Evolutionary conservation across 257 asterid species (phyloP).

Genomic region (Plantago elongata): DNA sequence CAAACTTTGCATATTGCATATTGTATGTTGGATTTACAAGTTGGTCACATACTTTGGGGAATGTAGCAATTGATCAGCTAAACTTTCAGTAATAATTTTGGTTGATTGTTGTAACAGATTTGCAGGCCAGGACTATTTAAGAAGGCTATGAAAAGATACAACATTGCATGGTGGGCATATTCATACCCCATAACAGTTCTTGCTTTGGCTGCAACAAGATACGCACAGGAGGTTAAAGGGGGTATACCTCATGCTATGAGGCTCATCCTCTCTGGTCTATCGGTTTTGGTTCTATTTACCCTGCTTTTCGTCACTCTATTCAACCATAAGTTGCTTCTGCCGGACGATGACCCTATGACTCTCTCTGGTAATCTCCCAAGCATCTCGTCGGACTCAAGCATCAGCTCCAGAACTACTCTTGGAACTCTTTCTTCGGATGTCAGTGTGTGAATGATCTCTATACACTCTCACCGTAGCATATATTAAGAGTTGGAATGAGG

Average conservation of each 20-base stretch:
- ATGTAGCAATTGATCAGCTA: too few species aligned
- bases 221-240: conserved; percentile 46
- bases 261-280: conserved; percentile 33
- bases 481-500: too few species aligned
- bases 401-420: too few species aligned
- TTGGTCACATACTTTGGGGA: too few species aligned
- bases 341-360: conserved; percentile 33
- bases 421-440: too few species aligned
- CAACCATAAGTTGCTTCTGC: conserved; percentile 34
- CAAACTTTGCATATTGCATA: too few species aligned
- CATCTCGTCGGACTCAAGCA: background rate
- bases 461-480: too few species aligned
- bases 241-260: conserved; percentile 34
- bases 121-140: conserved; percentile 59
- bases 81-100: too few species aligned
- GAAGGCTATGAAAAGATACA: conserved; percentile 59
- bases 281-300: conserved; percentile 33
- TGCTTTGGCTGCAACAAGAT: conserved; percentile 47
- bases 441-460: too few species aligned
- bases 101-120: conserved; percentile 30
- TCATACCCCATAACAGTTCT: conserved; percentile 53
- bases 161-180: conserved; percentile 69
- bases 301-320: conserved; percentile 35
- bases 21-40: too few species aligned
- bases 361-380: conserved; percentile 12